Base-by-base conservation (phyloP, 2,329 filamentous ascomycete species). In the Sporothrix dimorphospora region DNA sequence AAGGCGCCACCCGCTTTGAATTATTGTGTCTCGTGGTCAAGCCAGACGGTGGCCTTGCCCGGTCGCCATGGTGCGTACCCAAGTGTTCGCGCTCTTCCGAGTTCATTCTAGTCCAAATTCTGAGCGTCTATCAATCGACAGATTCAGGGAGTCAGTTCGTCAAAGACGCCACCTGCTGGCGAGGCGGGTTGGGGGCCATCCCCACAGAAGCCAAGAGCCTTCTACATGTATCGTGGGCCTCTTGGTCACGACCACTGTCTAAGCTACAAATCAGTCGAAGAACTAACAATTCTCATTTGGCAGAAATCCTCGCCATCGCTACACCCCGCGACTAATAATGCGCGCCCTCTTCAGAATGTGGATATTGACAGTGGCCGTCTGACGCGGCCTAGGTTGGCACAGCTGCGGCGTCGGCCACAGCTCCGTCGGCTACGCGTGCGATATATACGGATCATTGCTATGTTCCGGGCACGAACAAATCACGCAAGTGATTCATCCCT, bases 121-220 rank as follows among this genome's bases (percentile, higher is more conserved):
- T 14, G 7, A 4, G n/a, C 34, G n/a, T 21, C 34, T 42, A 7
- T 1, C 1, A n/a, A 21, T 42, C 57, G n/a, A 19, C 34, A 40
- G 4, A 19, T 4, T 11, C 57, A 57, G 27, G 53, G 27, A 19
- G 53, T 27, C 19, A 57, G 3, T 19, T 19, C 53, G 24, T 34
- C 5, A 16, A 16, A 57, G 19, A 14, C 53, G 53, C 53, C 24
- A 57, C 27, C 5, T 8, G 3, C 34, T 16, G 53, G 53, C 19
- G 9, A n/a, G 3, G 21, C 57, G 34, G 34, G 57, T 63, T 63
- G 57, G 57, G 57, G 57, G 57, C 34, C 57, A 42, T 42, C 57
- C 38, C 57, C 57, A 40, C 11, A 24, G 1, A 63, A 42, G 57
- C 57, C 12, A 63, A 63, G n/a, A 42, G 34, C 3, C 34, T 40